Percentiles rank a stretch among this genome's conserved stretches.
Conservation (phyloP, 2,329 filamentous ascomycete genomes). For the Aspergillus sp. region DNA sequence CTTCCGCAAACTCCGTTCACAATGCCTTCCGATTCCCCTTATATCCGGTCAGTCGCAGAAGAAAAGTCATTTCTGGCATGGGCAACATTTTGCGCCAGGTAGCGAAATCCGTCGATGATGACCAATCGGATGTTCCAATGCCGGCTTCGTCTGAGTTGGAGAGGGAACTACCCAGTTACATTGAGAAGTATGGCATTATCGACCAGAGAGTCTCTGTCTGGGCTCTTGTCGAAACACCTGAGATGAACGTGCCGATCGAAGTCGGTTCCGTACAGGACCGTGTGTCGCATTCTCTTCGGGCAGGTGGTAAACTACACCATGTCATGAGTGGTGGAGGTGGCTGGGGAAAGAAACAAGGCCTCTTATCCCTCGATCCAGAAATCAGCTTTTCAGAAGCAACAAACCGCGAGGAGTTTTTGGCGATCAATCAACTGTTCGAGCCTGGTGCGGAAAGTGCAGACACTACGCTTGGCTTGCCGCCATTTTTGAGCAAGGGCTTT, state of each 20-base stretch:
- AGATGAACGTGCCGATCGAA: slow-evolving; percentile 6
- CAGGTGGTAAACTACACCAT: slow-evolving; percentile 34
- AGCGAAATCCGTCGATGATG: slow-evolving; percentile 23
- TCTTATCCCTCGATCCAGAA: slow-evolving; percentile 38
- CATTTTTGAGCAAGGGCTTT: slow-evolving; percentile 15
- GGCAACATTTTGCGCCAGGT: slow-evolving; percentile 38
- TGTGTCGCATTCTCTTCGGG: slow-evolving; percentile 20
- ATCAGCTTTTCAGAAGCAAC: slow-evolving; percentile 20
- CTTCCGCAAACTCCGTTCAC: slow-evolving; percentile 9
- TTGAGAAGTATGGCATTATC: slow-evolving; percentile 30
- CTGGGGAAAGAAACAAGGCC: slow-evolving; percentile 41
- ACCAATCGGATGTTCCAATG: slow-evolving; percentile 21
- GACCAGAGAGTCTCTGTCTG: slow-evolving; percentile 36
- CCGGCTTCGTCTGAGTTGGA: slow-evolving; percentile 38
- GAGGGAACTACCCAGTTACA: slow-evolving; percentile 34
- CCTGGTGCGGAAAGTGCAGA: slow-evolving; percentile 1
- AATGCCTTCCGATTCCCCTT: slow-evolving; percentile 27
- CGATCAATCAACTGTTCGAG: slow-evolving; percentile 21
- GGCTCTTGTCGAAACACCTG: slow-evolving; percentile 32
- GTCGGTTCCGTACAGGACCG: slow-evolving; percentile 12
- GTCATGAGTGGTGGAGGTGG: slow-evolving; percentile 40
- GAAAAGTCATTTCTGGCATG: slow-evolving; percentile 36
- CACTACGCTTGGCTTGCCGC: slow-evolving; percentile 9
- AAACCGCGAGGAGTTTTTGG: slow-evolving; percentile 9
- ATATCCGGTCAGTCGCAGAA: slow-evolving; percentile 29